Evolutionary conservation across 768 basidiomycete species (phyloP).

Genomic region (Leucocoprinus sp.): DNA sequence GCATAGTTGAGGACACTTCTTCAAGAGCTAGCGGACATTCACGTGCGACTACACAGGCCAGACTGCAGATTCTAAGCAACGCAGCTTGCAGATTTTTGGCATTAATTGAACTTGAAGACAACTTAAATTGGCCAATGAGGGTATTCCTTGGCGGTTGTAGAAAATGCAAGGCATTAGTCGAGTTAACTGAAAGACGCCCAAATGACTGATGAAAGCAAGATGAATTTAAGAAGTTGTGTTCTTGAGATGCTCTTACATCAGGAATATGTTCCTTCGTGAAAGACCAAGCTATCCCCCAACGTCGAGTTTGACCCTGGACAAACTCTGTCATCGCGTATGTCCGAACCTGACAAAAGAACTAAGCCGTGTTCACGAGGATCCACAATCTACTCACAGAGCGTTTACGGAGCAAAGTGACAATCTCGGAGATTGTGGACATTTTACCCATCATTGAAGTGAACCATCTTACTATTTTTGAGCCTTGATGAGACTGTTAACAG

Average conservation of each 20-base stretch:
- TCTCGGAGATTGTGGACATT: slow-evolving; percentile 55
- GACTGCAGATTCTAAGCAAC: background rate
- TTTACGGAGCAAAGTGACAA: slow-evolving; percentile 47
- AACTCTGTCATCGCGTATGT: slow-evolving; percentile 87
- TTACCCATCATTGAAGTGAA: slow-evolving; percentile 93
- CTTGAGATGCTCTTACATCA: slow-evolving; percentile 49
- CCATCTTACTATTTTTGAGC: slow-evolving; percentile 48
- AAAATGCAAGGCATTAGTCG: slow-evolving; percentile 35
- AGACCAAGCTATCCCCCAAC: slow-evolving; percentile 95
- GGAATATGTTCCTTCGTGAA: slow-evolving; percentile 55
- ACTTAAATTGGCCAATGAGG: slow-evolving; percentile 31
- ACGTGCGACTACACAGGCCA: background rate
- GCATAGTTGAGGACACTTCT: slow-evolving; percentile 1
- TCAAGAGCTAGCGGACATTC: slow-evolving; percentile 8
- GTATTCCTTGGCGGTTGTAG: slow-evolving; percentile 54
- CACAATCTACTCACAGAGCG: slow-evolving; percentile 20
- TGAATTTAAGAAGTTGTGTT: background rate
- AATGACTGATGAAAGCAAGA: slow-evolving; percentile 8
- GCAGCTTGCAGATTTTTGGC: background rate
- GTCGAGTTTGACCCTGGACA: slow-evolving; percentile 76
- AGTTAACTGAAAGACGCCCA: slow-evolving; percentile 25
- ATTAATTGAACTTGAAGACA: slow-evolving; percentile 9
- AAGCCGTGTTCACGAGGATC: background rate
- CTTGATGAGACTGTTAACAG: background rate
- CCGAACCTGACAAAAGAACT: slow-evolving; percentile 42